These are phyloP conservation scores for Corylus americana DNA, from an alignment of 306 rosid genomes.

Conservation along the genomic window DNA sequence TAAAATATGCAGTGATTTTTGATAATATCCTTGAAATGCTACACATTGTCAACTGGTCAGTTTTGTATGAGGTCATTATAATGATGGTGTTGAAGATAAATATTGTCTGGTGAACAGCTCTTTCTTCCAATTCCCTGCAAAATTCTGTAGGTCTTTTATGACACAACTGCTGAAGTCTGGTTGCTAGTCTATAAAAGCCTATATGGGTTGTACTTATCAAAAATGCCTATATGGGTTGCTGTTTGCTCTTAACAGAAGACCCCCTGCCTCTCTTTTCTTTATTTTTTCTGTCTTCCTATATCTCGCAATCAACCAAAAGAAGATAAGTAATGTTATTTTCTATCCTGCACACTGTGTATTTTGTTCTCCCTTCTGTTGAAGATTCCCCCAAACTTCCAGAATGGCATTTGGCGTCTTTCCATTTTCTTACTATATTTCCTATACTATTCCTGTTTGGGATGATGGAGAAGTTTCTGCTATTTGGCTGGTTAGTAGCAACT, in stretches of 20 bases:
- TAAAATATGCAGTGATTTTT: background rate
- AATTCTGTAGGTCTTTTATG: conserved; percentile 12
- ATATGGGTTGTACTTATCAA: background rate
- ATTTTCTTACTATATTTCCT: background rate
- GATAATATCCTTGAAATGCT: background rate
- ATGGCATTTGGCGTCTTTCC: background rate
- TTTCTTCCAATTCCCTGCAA: background rate
- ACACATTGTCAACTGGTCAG: background rate
- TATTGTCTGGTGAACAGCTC: background rate
- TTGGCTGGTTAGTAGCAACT: background rate
- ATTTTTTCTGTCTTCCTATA: background rate
- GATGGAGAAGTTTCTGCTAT: background rate
- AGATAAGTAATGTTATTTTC: background rate
- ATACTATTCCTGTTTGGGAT: background rate
- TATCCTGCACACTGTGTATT: background rate
- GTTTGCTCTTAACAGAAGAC: background rate
- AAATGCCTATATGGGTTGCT: background rate
- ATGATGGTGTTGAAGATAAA: background rate
- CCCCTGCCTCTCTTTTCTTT: background rate
- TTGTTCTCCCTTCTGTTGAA: background rate
- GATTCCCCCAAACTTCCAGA: background rate
- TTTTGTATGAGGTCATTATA: background rate
- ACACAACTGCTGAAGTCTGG: background rate
- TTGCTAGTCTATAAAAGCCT: background rate
- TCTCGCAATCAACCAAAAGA: conserved; percentile 1